Percentiles rank a stretch among this genome's conserved stretches.
Conservation (phyloP, 352 stramenopile genomes). For the Pythium insidiosum region DNA sequence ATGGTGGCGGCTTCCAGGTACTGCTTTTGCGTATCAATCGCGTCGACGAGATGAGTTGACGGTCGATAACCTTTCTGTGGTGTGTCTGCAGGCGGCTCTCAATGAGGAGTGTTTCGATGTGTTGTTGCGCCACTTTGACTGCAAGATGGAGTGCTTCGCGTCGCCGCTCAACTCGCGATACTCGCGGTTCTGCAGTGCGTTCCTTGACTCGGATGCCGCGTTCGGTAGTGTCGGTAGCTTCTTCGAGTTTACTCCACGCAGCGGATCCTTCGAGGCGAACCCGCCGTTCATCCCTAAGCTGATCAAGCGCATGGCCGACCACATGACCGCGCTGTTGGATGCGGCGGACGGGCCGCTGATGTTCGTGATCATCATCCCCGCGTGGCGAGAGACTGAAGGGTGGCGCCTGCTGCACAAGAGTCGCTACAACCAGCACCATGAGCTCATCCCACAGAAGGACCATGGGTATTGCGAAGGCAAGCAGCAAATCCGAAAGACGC, state of each 20-base stretch:
- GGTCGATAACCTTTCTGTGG: neutral
- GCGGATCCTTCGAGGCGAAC: conserved; percentile 91
- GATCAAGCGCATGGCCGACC: conserved; percentile 86
- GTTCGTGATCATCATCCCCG: conserved; percentile 91
- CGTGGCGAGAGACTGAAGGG: conserved; percentile 80
- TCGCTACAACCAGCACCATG: conserved; percentile 61
- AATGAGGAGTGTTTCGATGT: conserved; percentile 91
- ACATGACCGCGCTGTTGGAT: conserved; percentile 80
- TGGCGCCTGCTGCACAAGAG: conserved; percentile 77
- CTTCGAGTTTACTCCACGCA: conserved; percentile 87
- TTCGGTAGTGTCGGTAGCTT: conserved; percentile 93
- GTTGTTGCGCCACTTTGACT: conserved; percentile 87
- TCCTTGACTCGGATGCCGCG: conserved; percentile 75
- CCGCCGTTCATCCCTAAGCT: conserved; percentile 91
- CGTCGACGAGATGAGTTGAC: neutral
- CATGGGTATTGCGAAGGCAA: conserved; percentile 90
- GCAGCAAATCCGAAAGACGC: conserved; percentile 84
- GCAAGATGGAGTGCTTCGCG: conserved; percentile 91
- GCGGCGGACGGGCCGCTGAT: conserved; percentile 52
- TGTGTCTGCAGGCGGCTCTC: conserved; percentile 42
- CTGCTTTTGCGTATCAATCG: neutral
- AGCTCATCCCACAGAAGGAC: conserved; percentile 76
- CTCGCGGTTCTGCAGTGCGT: conserved; percentile 86
- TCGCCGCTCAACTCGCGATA: conserved; percentile 93
- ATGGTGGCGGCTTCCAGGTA: conserved; percentile 90